Evolutionary conservation across 805 yeast genomes (phyloP), one percentile per base, ranked within the genome.

Genomic region (Candida manassasensis): DNA sequence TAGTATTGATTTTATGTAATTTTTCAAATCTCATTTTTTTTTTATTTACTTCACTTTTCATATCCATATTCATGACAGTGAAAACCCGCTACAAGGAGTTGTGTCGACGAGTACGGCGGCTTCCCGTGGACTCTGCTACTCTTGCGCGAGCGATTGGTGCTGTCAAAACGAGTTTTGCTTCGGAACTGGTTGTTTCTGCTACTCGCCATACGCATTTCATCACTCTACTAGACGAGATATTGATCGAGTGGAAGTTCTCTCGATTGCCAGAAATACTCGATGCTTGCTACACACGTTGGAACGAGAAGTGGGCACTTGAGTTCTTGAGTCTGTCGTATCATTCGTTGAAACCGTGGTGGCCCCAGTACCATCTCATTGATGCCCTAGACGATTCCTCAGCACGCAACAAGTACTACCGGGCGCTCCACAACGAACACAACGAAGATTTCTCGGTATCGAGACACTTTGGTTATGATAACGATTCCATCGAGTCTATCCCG

Each of bases 361-460:
- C 71, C 4, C 59, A 49, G 32, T 55, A 52, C 4, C 69, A 67
- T 38, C 35, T 61, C 16, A 45, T 61, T 4, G 38, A 52, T 11
- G 65, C 58, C 29, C 11, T 30, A 13, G 33, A 26, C 17, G 21
- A 13, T 30, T 11, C 16, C 46, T 51, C 30, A 52, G 28, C 24
- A 19, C 3, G 36, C 12, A 32, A 32, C 10, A 17, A 24, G 10
- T 18, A 36, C 9, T 21, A 30, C n/a, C n/a, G 28, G 2, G 34
- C 32, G 18, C 34, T 55, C 3, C 19, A 36, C 4, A 25, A 39
- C 3, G 50, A 52, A 25, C 24, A 28, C 15, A 36, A 42, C 25
- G 37, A 32, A 2, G 41, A 37, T n/a, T 31, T 51, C 13, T 49
- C 51, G 13, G 26, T 53, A 25, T 21, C 37, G 12, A 21, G 34